A percentile compares a stretch with the other conserved stretches of the same genome.
Conservation (phyloP, 441 rosid genomes). For the Sinapis alba region DNA sequence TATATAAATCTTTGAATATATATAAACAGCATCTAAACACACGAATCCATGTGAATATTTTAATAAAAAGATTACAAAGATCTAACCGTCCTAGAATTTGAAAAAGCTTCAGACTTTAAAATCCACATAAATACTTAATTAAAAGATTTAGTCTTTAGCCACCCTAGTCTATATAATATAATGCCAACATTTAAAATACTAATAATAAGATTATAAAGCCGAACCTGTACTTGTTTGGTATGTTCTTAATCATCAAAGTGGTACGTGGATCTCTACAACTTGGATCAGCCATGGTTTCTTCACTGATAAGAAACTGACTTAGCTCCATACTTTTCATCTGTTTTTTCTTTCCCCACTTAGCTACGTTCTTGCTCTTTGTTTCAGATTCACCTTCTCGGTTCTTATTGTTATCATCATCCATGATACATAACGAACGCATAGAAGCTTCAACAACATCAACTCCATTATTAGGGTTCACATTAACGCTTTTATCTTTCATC, state of each 20-base stretch:
- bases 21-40: constrained; percentile 28
- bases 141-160: constrained; percentile 1
- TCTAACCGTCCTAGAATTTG: constrained; percentile 17
- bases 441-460: constrained; percentile 43
- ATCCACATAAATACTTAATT: constrained; percentile 13
- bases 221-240: constrained; percentile 97
- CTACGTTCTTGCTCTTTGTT: constrained; percentile 44
- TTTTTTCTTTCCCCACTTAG: constrained; percentile 56
- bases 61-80: constrained; percentile 28
- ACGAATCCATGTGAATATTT: constrained; percentile 40
- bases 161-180: no score
- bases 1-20: constrained; percentile 39
- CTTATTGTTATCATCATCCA: background rate
- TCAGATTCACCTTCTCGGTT: constrained; percentile 20
- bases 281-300: constrained; percentile 56
- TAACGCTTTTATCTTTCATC: constrained; percentile 6
- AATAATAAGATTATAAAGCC: background rate
- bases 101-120: constrained; percentile 29
- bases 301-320: constrained; percentile 70
- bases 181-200: constrained; percentile 3
- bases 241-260: constrained; percentile 98
- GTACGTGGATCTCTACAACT: constrained; percentile 72
- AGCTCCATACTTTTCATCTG: constrained; percentile 58
- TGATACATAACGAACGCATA: constrained; percentile 39
- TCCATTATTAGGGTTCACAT: constrained; percentile 47